Evolutionary conservation across 2,329 filamentous ascomycete species (phyloP), one percentile per base, ranked within the genome.

Genomic region (Botrytis cinerea): DNA sequence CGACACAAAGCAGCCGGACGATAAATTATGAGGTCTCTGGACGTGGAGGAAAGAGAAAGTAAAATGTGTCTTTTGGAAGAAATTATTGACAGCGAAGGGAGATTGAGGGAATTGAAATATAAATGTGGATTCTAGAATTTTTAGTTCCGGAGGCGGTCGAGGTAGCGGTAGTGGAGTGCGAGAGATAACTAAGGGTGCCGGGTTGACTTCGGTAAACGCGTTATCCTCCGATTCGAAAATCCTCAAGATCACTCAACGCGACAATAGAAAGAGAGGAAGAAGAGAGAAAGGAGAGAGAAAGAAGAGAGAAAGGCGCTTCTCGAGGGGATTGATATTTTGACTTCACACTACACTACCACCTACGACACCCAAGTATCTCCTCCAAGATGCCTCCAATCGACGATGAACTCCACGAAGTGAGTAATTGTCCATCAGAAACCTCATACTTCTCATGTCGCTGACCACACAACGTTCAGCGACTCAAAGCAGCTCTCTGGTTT

Each of bases 401-500:
- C 48, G 75, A 75, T 64, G 77, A 74, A 57, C 60, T 77, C 10
- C 75, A 73, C 16, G 78, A 79, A 70, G 77, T 76, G 67, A 67
- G 71, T 69, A 57, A 28, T 32, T 7, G n/a, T 32, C 45, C 28
- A 54, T 43, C 43, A 22, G 51, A 14, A 25, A n/a, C 6, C 22
- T 66, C 22, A 43, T 12, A 54, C 40, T 57, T 32, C 74, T 20
- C 32, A 54, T 28, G 9, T 38, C 48, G 18, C 46, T 72, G 35
- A 67, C 46, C 20, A 4, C 28, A 16, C 70, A 10, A 73, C 43
- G 46, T 62, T 4, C 77, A 97, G 91, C 90, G 91, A 76, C 88
- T 96, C 79, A 97, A 97, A 85, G 90, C 92, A 51, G 92, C 93
- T 22, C 88, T 97, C 38, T 97, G 94, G 94, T 92, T 92, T 80